phyloP scores from a whole-genome alignment of 306 rosid genomes.

The Cicer bijugum region DNA sequence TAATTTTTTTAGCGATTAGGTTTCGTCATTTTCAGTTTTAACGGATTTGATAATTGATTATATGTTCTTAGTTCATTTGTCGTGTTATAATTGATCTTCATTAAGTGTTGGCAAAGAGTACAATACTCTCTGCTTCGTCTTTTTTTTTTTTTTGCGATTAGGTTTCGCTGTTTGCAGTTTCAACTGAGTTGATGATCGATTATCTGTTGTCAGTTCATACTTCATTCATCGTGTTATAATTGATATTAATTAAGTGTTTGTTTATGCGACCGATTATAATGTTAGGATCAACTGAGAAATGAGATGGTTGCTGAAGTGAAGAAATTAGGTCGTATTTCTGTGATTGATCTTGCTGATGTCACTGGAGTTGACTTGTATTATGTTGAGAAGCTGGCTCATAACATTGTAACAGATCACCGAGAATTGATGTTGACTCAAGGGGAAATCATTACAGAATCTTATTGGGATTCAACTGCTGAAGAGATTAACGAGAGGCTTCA shows the following conservation, averaged over 20 bases:
- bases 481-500: conserved; percentile 95
- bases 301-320: conserved; percentile 77
- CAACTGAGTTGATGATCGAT: neutral
- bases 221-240: neutral
- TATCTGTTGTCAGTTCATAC: neutral
- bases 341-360: conserved; percentile 84
- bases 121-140: conserved; percentile 64
- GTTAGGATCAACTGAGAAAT: conserved; percentile 84
- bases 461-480: conserved; percentile 89
- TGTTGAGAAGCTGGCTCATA: conserved; percentile 82
- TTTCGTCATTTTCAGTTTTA: conserved; percentile 15
- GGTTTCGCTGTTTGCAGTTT: conserved; percentile 19
- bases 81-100: conserved; percentile 5
- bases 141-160: neutral
- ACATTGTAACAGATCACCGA: conserved; percentile 56
- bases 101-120: conserved; percentile 71
- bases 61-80: neutral
- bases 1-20: conserved; percentile 8
- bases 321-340: conserved; percentile 74
- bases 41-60: conserved; percentile 5
- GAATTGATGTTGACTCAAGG: conserved; percentile 84
- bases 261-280: neutral
- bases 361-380: conserved; percentile 89
- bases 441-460: conserved; percentile 78
- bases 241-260: conserved; percentile 3